Percentiles rank a stretch among this genome's conserved stretches.
phyloP scores from a whole-genome alignment of 2,329 filamentous ascomycete species.

The Microsporum ferrugineum region DNA sequence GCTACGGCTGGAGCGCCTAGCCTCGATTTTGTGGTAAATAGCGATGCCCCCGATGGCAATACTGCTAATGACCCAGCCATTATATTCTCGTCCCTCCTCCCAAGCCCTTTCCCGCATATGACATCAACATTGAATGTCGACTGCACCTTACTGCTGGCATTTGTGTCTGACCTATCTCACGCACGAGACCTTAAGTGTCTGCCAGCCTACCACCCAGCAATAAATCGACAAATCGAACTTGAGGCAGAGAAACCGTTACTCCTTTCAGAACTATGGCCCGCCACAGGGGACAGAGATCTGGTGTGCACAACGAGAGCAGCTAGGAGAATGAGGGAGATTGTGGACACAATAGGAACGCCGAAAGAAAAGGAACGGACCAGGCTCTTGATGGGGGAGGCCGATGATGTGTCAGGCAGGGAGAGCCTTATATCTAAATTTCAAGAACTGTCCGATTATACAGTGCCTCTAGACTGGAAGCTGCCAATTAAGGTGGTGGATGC shows the following conservation, averaged over 20 bases:
- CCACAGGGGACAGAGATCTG: slow-evolving; percentile 45
- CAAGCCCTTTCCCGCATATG: slow-evolving; percentile 31
- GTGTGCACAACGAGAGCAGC: slow-evolving; percentile 57
- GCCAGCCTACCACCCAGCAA: slow-evolving; percentile 47
- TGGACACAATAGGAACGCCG: slow-evolving; percentile 50
- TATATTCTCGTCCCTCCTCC: slow-evolving; percentile 27
- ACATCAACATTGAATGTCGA: slow-evolving; percentile 39
- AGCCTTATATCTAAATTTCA: slow-evolving; percentile 30
- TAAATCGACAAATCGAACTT: slow-evolving; percentile 53
- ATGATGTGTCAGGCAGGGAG: slow-evolving; percentile 22
- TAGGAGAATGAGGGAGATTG: slow-evolving; percentile 55
- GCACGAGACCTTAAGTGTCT: slow-evolving; percentile 33
- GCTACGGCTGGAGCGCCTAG: slow-evolving; percentile 13
- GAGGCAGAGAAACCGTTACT: slow-evolving; percentile 52
- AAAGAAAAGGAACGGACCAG: slow-evolving; percentile 49
- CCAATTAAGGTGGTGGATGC: slow-evolving; percentile 49
- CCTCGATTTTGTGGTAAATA: not conserved
- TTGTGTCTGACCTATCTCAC: slow-evolving; percentile 64
- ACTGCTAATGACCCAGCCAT: slow-evolving; percentile 4
- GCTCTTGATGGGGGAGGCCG: slow-evolving; percentile 45
- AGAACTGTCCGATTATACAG: slow-evolving; percentile 41
- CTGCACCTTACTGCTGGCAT: slow-evolving; percentile 56
- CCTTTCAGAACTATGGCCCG: slow-evolving; percentile 50
- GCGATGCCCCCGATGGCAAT: slow-evolving; percentile 1
- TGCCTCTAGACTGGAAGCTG: slow-evolving; percentile 46